phyloP scores from a whole-genome alignment of 2,329 filamentous ascomycete species.

The Fusarium verticillioides region DNA sequence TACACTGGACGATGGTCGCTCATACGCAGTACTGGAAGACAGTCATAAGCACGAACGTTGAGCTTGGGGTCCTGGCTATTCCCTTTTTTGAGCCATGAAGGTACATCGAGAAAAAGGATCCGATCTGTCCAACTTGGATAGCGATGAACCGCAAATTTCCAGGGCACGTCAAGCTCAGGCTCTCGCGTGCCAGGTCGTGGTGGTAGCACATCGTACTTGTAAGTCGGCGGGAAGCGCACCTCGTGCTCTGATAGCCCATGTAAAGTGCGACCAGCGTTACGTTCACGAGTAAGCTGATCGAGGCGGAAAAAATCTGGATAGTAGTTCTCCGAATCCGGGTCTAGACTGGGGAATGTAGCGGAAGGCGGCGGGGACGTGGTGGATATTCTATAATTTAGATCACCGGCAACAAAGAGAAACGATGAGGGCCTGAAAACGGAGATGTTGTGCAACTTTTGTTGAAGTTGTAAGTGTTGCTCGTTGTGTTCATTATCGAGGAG shows the following conservation, averaged over 20 bases:
- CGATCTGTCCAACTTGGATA: constrained; percentile 96
- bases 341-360: constrained; percentile 72
- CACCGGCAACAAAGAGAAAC: constrained; percentile 87
- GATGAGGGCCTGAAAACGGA: constrained; percentile 80
- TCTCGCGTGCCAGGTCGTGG: constrained; percentile 48
- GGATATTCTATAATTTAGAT: constrained; percentile 93
- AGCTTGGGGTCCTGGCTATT: constrained; percentile 47
- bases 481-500: constrained; percentile 52
- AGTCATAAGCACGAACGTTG: constrained; percentile 73
- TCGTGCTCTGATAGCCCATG: constrained; percentile 81
- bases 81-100: constrained; percentile 58
- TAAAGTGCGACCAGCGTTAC: constrained; percentile 73
- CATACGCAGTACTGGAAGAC: constrained; percentile 80
- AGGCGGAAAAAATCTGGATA: constrained; percentile 73
- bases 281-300: constrained; percentile 85
- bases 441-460: constrained; percentile 62
- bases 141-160: constrained; percentile 75
- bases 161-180: constrained; percentile 43
- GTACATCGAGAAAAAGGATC: constrained; percentile 78
- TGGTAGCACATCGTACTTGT: constrained; percentile 77
- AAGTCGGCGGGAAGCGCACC: constrained; percentile 88
- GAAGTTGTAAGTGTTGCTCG: constrained; percentile 50
- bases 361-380: constrained; percentile 69
- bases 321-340: constrained; percentile 66
- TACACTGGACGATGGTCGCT: constrained; percentile 91